Percentiles rank a stretch among this genome's conserved stretches.
phyloP scores from a whole-genome alignment of 352 stramenopile genomes.

The Phytophthora pisi region DNA sequence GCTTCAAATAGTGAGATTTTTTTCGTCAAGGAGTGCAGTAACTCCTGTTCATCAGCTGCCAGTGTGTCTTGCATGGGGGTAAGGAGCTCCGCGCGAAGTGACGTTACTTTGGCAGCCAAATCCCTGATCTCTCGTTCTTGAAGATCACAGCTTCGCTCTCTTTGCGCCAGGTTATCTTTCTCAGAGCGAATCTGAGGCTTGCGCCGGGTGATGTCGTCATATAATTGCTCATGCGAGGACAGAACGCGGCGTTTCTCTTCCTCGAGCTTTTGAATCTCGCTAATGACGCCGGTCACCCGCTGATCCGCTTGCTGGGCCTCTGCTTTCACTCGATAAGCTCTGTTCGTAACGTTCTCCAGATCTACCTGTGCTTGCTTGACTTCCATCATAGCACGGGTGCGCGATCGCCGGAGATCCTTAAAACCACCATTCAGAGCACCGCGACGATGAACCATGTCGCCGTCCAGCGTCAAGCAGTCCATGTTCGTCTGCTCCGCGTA shows the following conservation, averaged over 20 bases:
- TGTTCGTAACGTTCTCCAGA: slow-evolving; percentile 69
- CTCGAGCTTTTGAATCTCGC: slow-evolving; percentile 86
- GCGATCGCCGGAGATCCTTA: slow-evolving; percentile 89
- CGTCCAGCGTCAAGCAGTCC: slow-evolving; percentile 98
- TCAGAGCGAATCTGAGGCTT: slow-evolving; percentile 76
- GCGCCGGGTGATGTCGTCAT: slow-evolving; percentile 83
- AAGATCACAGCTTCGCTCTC: slow-evolving; percentile 53
- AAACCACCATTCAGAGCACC: slow-evolving; percentile 98
- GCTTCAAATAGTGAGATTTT: slow-evolving; percentile 80
- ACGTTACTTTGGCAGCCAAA: slow-evolving; percentile 56
- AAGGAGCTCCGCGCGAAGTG: slow-evolving; percentile 61
- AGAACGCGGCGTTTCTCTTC: slow-evolving; percentile 77
- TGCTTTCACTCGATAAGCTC: slow-evolving; percentile 85
- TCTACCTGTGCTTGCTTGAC: slow-evolving; percentile 79
- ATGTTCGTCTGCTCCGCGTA: slow-evolving; percentile 89
- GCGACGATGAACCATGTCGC: slow-evolving; percentile 96
- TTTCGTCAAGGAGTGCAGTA: slow-evolving; percentile 63
- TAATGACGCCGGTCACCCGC: slow-evolving; percentile 82
- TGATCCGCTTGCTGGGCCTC: slow-evolving; percentile 92
- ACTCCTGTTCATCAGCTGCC: slow-evolving; percentile 52
- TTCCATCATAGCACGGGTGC: slow-evolving; percentile 82
- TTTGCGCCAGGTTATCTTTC: slow-evolving; percentile 56
- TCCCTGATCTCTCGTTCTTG: slow-evolving; percentile 74
- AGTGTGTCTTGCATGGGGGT: slow-evolving; percentile 83
- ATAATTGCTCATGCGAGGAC: slow-evolving; percentile 75